Evolutionary conservation across 257 asterid species (phyloP).

Genomic region (Knoxia roxburghii): DNA sequence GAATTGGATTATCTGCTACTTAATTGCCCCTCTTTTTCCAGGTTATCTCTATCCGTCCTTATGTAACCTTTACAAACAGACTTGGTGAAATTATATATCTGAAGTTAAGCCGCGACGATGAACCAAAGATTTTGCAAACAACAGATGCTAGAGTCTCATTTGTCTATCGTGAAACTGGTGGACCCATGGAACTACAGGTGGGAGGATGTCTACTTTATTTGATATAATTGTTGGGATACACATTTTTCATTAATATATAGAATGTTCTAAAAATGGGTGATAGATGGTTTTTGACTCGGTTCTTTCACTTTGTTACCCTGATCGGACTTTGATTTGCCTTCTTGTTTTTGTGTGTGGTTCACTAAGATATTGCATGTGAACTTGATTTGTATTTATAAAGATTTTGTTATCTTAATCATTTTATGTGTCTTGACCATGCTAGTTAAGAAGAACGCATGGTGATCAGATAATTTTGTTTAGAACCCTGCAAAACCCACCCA

Average conservation of each 20-base stretch:
- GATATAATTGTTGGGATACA: background rate
- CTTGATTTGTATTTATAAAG: background rate
- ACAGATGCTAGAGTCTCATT: conserved; percentile 82
- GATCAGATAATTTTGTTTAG: too few species aligned
- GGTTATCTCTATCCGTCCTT: conserved; percentile 87
- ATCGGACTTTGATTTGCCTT: background rate
- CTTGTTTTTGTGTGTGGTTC: background rate
- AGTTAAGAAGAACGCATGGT: too few species aligned
- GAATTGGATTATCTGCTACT: conserved; percentile 22
- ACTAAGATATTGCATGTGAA: background rate
- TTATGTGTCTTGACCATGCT: background rate
- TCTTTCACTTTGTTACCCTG: background rate
- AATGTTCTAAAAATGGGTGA: background rate
- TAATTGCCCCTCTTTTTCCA: conserved; percentile 30
- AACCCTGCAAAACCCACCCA: too few species aligned
- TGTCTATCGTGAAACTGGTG: conserved; percentile 46
- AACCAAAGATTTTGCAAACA: conserved; percentile 63
- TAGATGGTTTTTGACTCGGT: background rate
- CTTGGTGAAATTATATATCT: conserved; percentile 65
- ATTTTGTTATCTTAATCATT: background rate
- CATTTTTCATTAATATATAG: background rate
- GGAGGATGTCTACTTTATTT: conserved; percentile 1
- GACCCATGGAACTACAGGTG: conserved; percentile 78
- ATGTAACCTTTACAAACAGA: conserved; percentile 88
- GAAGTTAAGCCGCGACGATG: conserved; percentile 80